These are phyloP conservation scores for Neopestalotiopsis sp. DNA, from an alignment of 2,329 filamentous ascomycete genomes.

Conservation along the genomic window DNA sequence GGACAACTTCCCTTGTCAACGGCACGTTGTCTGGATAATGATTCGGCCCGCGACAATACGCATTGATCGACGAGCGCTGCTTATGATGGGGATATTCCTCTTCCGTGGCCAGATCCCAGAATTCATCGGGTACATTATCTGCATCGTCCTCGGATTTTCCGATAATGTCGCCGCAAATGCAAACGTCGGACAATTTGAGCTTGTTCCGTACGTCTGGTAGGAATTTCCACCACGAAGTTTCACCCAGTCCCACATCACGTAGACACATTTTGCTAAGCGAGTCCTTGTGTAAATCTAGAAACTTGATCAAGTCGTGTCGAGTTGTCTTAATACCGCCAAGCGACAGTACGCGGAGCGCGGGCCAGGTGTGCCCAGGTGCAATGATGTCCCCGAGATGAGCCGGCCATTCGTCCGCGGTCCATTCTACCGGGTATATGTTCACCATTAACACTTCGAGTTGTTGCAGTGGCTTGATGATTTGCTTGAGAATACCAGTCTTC, in stretches of 20 bases:
- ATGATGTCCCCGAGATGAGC: conserved; percentile 29
- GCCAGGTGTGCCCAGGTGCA: conserved; percentile 31
- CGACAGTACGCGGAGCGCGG: conserved; percentile 26
- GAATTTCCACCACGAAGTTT: conserved; percentile 31
- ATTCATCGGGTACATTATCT: conserved; percentile 10
- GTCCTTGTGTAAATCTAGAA: conserved; percentile 29
- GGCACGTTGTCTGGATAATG: conserved; percentile 6
- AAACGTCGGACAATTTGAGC: conserved; percentile 28
- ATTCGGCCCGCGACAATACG: conserved; percentile 6
- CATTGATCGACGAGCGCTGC: conserved; percentile 4
- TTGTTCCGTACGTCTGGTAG: conserved; percentile 30
- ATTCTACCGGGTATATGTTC: conserved; percentile 22
- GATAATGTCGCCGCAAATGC: conserved; percentile 31
- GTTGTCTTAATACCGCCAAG: conserved; percentile 29
- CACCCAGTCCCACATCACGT: conserved; percentile 26
- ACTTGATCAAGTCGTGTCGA: conserved; percentile 29
- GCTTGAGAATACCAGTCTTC: conserved; percentile 27
- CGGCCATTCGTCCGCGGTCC: conserved; percentile 20
- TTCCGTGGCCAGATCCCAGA: not conserved
- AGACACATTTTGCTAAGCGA: conserved; percentile 31
- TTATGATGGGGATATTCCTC: not conserved
- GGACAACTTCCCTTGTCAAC: not conserved
- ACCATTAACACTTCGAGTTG: conserved; percentile 28
- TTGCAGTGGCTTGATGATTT: conserved; percentile 29
- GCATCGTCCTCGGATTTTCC: conserved; percentile 21